Percentiles rank a stretch among this genome's conserved stretches.
Conservation (phyloP, 768 basidiomycete species). For the Kwoniella dejecticola region DNA sequence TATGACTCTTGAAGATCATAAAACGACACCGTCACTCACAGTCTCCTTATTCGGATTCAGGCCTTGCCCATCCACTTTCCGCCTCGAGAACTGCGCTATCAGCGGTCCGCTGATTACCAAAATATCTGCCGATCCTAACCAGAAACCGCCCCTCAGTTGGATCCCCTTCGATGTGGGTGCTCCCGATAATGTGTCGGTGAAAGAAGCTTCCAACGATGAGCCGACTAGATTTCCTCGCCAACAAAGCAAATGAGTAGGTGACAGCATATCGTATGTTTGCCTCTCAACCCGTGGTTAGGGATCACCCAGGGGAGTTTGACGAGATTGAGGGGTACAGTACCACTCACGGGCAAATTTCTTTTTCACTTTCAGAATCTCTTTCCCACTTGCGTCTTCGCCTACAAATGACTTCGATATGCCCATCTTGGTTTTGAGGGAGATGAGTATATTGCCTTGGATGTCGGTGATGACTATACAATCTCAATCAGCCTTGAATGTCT, state of each 20-base stretch:
- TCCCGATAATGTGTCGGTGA: constrained; percentile 43
- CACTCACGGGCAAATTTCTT: constrained; percentile 38
- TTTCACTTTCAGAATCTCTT: constrained; percentile 41
- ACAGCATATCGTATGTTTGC: no score
- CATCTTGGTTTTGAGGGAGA: constrained; percentile 46
- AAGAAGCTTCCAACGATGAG: constrained; percentile 47
- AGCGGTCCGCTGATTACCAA: constrained; percentile 29
- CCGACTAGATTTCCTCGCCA: constrained; percentile 39
- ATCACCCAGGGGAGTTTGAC: no score
- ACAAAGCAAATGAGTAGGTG: no score
- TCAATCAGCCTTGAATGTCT: no score
- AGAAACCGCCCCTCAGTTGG: constrained; percentile 46
- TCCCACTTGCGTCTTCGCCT: constrained; percentile 30
- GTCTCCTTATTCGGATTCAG: constrained; percentile 38
- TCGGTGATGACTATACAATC: constrained; percentile 51
- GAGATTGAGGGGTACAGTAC: no score
- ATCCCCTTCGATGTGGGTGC: constrained; percentile 31
- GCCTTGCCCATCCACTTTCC: constrained; percentile 42
- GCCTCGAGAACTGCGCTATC: constrained; percentile 49
- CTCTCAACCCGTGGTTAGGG: no score
- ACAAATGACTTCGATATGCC: constrained; percentile 36
- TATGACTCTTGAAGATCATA: no score
- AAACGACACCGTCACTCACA: constrained; percentile 24
- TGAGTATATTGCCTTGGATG: constrained; percentile 43
- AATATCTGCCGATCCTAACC: constrained; percentile 48